Evolutionary conservation across 2,329 filamentous ascomycete genomes (phyloP), one percentile per base, ranked within the genome.

Genomic region (Ceratocystis albifundus): DNA sequence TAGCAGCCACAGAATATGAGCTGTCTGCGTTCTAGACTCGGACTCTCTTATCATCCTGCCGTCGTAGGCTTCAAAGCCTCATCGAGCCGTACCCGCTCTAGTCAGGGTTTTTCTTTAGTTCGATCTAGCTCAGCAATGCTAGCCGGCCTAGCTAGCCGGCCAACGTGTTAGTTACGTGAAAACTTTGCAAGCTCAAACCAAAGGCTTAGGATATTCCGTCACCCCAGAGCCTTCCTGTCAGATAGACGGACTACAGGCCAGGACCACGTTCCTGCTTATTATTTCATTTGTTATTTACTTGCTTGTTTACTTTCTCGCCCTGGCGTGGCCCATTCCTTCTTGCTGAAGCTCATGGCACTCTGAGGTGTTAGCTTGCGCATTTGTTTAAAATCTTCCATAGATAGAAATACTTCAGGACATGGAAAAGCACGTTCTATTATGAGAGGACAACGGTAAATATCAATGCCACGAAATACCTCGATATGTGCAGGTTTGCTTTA

Each of bases 301-400:
- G 10, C 55, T 59, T 41, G 36, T 41, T 28, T 53, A 25, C 55
- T 59, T n/a, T 7, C 5, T 17, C 4, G 55, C 28, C 28, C 4
- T 32, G 2, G 28, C 7, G 25, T 59, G 15, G 6, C 28, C 8
- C 6, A 36, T 59, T 36, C 55, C 28, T 32, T 59, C 4, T 20
- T 17, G 30, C 20, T n/a, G 28, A 41, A 59, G 55, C 55, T 59
- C 55, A 30, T 59, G 55, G 55, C 55, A 59, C 28, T 17, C 30
- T 32, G 7, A 8, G 30, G 25, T 15, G 15, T 15, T 59, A 28
- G 55, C 55, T 59, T 59, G 28, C 2, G 28, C 36, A 41, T 12
- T 41, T 41, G 36, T 4, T 41, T 41, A 36, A 5, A 57, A 30
- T 57, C 1, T n/a, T 15, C 10, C 30, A 36, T 32, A n/a, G 36